phyloP scores from a whole-genome alignment of 805 yeast species.

The Saturnispora dispora region DNA sequence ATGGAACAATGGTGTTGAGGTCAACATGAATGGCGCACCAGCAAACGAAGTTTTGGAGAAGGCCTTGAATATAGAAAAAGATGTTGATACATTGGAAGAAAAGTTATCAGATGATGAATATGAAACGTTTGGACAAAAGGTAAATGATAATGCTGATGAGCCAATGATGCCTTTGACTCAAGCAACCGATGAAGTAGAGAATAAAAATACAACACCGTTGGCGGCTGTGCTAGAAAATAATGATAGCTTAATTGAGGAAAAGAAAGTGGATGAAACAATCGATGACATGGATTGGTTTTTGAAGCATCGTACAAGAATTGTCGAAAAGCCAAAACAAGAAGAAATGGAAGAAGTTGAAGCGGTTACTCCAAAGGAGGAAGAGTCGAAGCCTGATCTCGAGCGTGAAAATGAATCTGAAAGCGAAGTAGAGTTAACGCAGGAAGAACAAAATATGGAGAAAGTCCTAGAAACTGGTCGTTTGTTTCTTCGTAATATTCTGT shows the following conservation, averaged over 20 bases:
- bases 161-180: slow-evolving; percentile 4
- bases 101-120: slow-evolving; percentile 45
- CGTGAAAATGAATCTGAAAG: slow-evolving; percentile 6
- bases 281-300: slow-evolving; percentile 86
- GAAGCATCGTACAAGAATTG: slow-evolving; percentile 63
- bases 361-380: background rate
- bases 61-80: slow-evolving; percentile 27
- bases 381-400: background rate
- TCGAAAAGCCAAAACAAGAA: slow-evolving; percentile 25
- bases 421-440: slow-evolving; percentile 25
- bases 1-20: slow-evolving; percentile 60
- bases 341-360: background rate
- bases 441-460: slow-evolving; percentile 40
- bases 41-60: slow-evolving; percentile 35
- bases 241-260: slow-evolving; percentile 12
- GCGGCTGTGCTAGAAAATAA: slow-evolving; percentile 19
- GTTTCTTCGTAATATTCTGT: slow-evolving; percentile 79
- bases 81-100: slow-evolving; percentile 12
- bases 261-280: slow-evolving; percentile 32
- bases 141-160: slow-evolving; percentile 27
- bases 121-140: slow-evolving; percentile 34
- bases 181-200: slow-evolving; percentile 41
- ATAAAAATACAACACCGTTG: slow-evolving; percentile 42
- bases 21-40: slow-evolving; percentile 39
- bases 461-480: slow-evolving; percentile 69